These are phyloP conservation scores for Penicillium italicum DNA, from an alignment of 2,329 filamentous ascomycete genomes.

Conservation along the genomic window DNA sequence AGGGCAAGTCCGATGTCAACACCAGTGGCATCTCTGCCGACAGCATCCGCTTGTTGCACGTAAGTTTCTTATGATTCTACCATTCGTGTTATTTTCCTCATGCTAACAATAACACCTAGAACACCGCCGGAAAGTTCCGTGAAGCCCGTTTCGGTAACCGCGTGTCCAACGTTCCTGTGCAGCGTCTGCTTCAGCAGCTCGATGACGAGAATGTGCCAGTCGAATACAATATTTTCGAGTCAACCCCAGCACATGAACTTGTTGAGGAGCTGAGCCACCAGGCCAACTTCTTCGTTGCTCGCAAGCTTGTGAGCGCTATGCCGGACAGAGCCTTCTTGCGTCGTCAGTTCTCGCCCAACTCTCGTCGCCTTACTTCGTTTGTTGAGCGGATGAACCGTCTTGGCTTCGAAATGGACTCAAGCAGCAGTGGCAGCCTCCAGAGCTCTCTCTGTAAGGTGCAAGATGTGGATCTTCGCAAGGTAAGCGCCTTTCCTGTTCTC, in stretches of 20 bases:
- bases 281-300: conserved; percentile 83
- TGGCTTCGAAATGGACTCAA: conserved; percentile 83
- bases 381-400: conserved; percentile 89
- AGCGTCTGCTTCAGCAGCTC: conserved; percentile 86
- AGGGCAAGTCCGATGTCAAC: conserved; percentile 58
- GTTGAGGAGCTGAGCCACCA: conserved; percentile 95
- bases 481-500: conserved; percentile 22
- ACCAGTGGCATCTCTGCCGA: conserved; percentile 65
- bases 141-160: conserved; percentile 80
- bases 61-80: conserved; percentile 38
- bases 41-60: conserved; percentile 75
- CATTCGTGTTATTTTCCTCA: background rate
- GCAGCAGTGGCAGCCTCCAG: conserved; percentile 85
- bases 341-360: conserved; percentile 78
- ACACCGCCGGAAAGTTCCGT: conserved; percentile 83
- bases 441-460: conserved; percentile 93
- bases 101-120: conserved; percentile 40
- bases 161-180: conserved; percentile 72
- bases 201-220: conserved; percentile 98
- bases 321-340: conserved; percentile 92
- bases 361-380: conserved; percentile 83
- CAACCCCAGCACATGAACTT: conserved; percentile 81
- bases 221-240: conserved; percentile 93
- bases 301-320: conserved; percentile 72
- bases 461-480: conserved; percentile 81